Evolutionary conservation across 2,329 filamentous ascomycete species (phyloP).

Genomic region (Aciculosporium take): DNA sequence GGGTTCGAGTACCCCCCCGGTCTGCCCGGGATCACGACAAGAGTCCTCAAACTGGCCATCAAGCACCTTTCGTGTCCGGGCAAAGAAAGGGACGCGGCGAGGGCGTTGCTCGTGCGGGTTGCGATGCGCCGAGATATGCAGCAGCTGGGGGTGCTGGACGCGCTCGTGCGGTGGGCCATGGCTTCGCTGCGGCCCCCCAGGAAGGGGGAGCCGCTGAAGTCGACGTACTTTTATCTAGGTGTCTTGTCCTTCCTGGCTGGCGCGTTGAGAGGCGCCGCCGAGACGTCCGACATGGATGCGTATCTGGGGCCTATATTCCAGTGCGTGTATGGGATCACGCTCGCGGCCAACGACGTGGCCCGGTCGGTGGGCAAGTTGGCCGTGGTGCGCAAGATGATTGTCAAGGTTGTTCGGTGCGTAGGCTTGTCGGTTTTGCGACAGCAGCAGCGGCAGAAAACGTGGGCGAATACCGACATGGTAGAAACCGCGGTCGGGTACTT

Average conservation of each 20-base stretch:
- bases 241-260: constrained; percentile 67
- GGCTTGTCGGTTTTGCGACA: constrained; percentile 50
- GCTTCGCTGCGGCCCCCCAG: constrained; percentile 38
- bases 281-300: constrained; percentile 58
- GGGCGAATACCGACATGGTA: constrained; percentile 39
- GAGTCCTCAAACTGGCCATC: constrained; percentile 57
- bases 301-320: constrained; percentile 54
- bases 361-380: constrained; percentile 54
- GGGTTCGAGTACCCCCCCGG: constrained; percentile 42
- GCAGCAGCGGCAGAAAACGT: constrained; percentile 21
- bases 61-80: constrained; percentile 60
- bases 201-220: constrained; percentile 21
- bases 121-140: constrained; percentile 85
- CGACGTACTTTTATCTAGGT: constrained; percentile 66
- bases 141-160: constrained; percentile 51
- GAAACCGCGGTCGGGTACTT: constrained; percentile 75
- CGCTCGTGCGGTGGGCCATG: constrained; percentile 58
- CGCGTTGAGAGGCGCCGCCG: constrained; percentile 52
- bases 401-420: constrained; percentile 73
- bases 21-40: constrained; percentile 54
- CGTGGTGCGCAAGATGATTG: constrained; percentile 63
- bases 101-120: constrained; percentile 63
- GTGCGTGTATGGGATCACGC: constrained; percentile 44
- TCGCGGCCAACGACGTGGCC: constrained; percentile 32
- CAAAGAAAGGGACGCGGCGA: constrained; percentile 84